These are phyloP conservation scores for Hymenoscyphus scutula DNA, from an alignment of 2,329 filamentous ascomycete genomes.

Conservation along the genomic window DNA sequence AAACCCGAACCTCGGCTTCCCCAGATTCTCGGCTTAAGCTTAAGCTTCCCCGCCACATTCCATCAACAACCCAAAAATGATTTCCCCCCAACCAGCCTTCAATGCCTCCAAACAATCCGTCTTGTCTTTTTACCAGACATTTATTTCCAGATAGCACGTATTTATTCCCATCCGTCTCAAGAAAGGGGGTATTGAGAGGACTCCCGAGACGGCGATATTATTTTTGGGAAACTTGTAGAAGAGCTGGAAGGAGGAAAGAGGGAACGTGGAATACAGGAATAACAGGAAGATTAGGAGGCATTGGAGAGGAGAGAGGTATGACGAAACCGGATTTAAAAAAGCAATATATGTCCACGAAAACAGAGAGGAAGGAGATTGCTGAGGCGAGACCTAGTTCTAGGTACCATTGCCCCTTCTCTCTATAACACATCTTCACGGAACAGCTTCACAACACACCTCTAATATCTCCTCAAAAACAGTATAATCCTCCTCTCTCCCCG, in stretches of 20 bases:
- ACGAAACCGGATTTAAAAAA: conserved; percentile 27
- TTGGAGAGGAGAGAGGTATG: conserved; percentile 6
- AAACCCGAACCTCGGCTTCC: conserved; percentile 21
- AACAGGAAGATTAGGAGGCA: neutral
- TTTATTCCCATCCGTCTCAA: neutral
- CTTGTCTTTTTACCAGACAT: neutral
- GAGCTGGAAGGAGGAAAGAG: neutral
- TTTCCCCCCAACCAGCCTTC: neutral
- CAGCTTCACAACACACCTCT: no score
- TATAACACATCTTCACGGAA: conserved; percentile 6
- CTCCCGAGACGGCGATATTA: neutral
- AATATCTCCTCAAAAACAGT: no score
- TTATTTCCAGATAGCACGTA: neutral
- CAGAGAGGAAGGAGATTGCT: conserved; percentile 32
- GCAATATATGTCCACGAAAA: conserved; percentile 34
- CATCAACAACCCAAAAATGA: neutral
- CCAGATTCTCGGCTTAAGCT: conserved; percentile 17
- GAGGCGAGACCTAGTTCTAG: conserved; percentile 63
- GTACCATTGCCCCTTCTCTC: conserved; percentile 37
- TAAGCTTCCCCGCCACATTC: conserved; percentile 8
- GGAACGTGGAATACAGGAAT: neutral
- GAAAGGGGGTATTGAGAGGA: neutral
- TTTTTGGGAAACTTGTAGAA: neutral
- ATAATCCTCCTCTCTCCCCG: conserved; percentile 80
- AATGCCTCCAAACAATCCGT: conserved; percentile 5